These are phyloP conservation scores for Oxalis stricta DNA, from an alignment of 441 rosid species.

Conservation along the genomic window DNA sequence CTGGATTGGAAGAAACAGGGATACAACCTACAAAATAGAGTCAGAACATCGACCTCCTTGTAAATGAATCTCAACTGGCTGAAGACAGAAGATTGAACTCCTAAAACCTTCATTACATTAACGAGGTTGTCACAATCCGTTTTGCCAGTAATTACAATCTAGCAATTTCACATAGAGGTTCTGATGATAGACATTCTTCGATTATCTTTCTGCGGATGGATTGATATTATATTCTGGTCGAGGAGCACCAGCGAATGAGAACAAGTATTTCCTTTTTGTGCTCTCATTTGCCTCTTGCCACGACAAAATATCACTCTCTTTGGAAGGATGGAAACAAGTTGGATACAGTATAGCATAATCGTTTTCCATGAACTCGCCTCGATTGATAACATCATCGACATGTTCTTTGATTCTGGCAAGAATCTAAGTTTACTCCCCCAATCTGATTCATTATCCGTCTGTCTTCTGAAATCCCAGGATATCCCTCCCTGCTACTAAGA, in stretches of 20 bases:
- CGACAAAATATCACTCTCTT: conserved; percentile 25
- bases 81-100: conserved; percentile 61
- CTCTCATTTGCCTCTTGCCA: conserved; percentile 57
- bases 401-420: conserved; percentile 31
- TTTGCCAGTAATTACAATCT: conserved; percentile 46
- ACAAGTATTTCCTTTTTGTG: conserved; percentile 34
- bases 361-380: too few species aligned
- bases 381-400: conserved; percentile 40
- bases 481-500: conserved; percentile 38
- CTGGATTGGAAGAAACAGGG: conserved; percentile 76
- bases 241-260: conserved; percentile 73
- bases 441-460: conserved; percentile 12
- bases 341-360: too few species aligned
- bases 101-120: conserved; percentile 48
- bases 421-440: conserved; percentile 47
- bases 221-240: conserved; percentile 37
- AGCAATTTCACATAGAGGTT: conserved; percentile 41
- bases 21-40: conserved; percentile 72
- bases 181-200: conserved; percentile 49
- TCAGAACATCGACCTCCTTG: conserved; percentile 66
- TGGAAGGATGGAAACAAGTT: too few species aligned
- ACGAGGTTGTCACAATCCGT: conserved; percentile 51
- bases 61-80: conserved; percentile 76
- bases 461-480: conserved; percentile 34
- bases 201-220: conserved; percentile 61